Base-by-base conservation (phyloP, 2,329 filamentous ascomycete genomes). In the Thermochaetoides dissita region DNA sequence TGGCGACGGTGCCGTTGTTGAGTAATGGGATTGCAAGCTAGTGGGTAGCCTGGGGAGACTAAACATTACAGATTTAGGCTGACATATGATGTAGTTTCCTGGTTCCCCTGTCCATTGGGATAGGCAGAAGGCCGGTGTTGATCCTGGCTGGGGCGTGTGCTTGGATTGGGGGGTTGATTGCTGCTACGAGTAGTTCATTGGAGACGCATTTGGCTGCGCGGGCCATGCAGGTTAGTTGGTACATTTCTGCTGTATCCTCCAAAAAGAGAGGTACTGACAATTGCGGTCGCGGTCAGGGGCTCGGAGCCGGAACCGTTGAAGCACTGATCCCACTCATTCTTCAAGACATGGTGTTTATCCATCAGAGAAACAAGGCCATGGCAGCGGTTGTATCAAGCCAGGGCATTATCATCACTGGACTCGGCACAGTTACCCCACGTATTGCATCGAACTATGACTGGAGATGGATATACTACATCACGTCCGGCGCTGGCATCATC, bases 271-370 rank as follows among this genome's bases (percentile, higher is more conserved):
- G 17, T 24, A 28, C 8, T 10, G 10, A 9, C 35, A 28, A 34
- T 11, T 30, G 9, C 7, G 29, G 17, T 34, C 30, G 8, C 12
- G 29, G 10, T 10, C 55, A 62, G 45, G 61, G 59, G 0, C 47
- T 63, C 7, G 61, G 60, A 1, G 59, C 57, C 0, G 60, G 60
- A 4, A 54, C 59, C 0, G 57, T 59, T 10, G 59, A 61, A 45
- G 58, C 59, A 1, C 43, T 64, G 12, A 55, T 63, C 6, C 61
- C 61, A 3, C 51, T 64, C 8, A 58, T 64, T 30, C 55, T 62
- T 1, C 60, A 63, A 51, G 61, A 64, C 34, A 54, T 63, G 34
- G 56, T 61, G 36, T 63, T 63, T 30, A 55, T 63, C 11, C 61
- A 64, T 41, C 54, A 64, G 52, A 55, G 61, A 4, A 60, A 59